Base-by-base conservation (phyloP, 306 rosid genomes). In the Cicer judaicum region DNA sequence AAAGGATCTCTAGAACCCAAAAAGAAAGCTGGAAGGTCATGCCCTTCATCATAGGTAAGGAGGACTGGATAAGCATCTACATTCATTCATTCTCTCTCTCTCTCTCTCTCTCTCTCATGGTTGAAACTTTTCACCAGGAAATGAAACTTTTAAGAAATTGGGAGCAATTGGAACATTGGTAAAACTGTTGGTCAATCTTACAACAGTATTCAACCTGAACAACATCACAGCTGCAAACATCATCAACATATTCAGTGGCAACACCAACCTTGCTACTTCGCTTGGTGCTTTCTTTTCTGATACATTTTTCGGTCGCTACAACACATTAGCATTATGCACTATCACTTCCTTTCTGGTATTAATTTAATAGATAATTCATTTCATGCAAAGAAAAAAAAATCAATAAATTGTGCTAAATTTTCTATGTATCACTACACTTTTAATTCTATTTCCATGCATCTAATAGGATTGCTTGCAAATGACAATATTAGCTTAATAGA, bases 91-190 rank as follows among this genome's bases (percentile, higher is more conserved):
- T 21, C 24, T 19, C 21, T 19, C 21, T 24, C 0, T 2, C 2
- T 24, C 0, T 24, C 2, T 24, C 2, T 2, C 3, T 24, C 29
- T 2, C 2, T 59, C 2, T 79, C 5, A 19, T 19, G 5, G 10
- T 78, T 78, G 16, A 54, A 34, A 70, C 16, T 73, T 57, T 74
- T 63, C n/a, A 10, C 9, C 80, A 93, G 98, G 98, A 70, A 93
- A 91, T 89, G 97, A 93, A 78, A 91, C 98, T 0, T 91, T 91
- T 79, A 96, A 93, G 90, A 91, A 86, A 83, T 80, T 93, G 48
- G 98, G 97, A 71, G 88, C 97, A 15, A 83, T 89, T 78, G 98
- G 94, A 2, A 85, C 96, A n/a, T 79, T 88, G 10, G 38, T 91
- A 12, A 93, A 91, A 74, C 88, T 93, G 41, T 81, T 91, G 83